Percentiles rank a stretch among this genome's conserved stretches.
Evolutionary conservation across 1,284 basidiomycete species (phyloP).

Genomic region (Bothia castanella): DNA sequence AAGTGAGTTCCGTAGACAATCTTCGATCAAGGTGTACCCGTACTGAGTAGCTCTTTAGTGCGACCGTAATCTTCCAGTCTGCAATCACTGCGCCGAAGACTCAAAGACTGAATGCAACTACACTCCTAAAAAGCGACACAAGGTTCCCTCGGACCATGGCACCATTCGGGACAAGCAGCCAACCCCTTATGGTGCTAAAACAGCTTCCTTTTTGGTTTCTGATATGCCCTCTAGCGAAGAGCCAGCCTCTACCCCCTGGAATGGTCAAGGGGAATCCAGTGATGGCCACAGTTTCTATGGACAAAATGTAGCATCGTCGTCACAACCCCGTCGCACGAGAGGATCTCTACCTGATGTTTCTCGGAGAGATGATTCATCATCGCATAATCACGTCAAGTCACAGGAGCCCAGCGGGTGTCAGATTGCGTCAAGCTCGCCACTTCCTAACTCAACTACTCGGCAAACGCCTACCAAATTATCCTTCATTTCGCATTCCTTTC

Average conservation of each 20-base stretch:
- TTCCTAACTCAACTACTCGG: conserved; percentile 20
- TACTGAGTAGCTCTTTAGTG: conserved; percentile 40
- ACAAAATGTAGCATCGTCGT: conserved; percentile 37
- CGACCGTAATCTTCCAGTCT: conserved; percentile 65
- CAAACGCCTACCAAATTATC: conserved; percentile 29
- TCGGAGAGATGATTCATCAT: conserved; percentile 20
- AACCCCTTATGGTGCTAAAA: conserved; percentile 44
- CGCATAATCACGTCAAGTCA: conserved; percentile 17
- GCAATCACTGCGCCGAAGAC: conserved; percentile 56
- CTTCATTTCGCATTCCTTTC: conserved; percentile 35
- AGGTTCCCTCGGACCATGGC: conserved; percentile 46
- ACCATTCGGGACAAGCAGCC: conserved; percentile 37
- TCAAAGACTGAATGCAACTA: conserved; percentile 59
- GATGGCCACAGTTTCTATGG: conserved; percentile 37
- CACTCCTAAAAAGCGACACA: conserved; percentile 63
- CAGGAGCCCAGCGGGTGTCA: conserved; percentile 27
- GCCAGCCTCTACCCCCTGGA: conserved; percentile 13
- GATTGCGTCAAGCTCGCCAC: conserved; percentile 16
- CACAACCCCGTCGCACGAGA: conserved; percentile 20
- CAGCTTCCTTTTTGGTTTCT: conserved; percentile 49
- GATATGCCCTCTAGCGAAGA: conserved; percentile 38
- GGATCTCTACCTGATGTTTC: conserved; percentile 27
- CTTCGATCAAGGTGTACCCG: conserved; percentile 5
- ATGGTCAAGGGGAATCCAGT: conserved; percentile 25
- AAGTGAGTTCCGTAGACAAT: conserved; percentile 43